These are phyloP conservation scores for Dimargaris cristalligena DNA, from an alignment of 192 early-diverging fungal species.

Conservation along the genomic window DNA sequence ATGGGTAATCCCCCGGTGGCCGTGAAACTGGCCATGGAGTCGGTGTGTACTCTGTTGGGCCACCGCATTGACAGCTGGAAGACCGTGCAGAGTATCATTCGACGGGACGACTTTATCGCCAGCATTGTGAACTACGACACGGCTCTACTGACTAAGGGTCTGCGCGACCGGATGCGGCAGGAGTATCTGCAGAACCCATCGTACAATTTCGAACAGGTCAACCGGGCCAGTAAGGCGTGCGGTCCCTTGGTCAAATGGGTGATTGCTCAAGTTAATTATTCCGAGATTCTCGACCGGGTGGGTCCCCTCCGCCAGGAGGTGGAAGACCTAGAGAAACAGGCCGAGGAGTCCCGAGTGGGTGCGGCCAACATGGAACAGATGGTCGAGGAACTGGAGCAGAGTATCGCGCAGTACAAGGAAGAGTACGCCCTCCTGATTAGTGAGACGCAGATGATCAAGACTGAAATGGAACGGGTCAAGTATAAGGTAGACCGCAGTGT, in stretches of 20 bases:
- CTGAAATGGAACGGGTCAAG: slow-evolving; percentile 86
- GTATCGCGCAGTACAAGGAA: slow-evolving; percentile 84
- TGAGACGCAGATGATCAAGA: slow-evolving; percentile 76
- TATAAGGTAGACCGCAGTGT: slow-evolving; percentile 83
- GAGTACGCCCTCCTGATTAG: slow-evolving; percentile 95
- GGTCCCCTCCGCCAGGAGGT: slow-evolving; percentile 94
- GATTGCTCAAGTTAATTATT: slow-evolving; percentile 85
- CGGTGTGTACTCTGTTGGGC: slow-evolving; percentile 89
- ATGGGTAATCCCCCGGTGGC: slow-evolving; percentile 95
- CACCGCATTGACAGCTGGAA: slow-evolving; percentile 81
- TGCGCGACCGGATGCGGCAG: slow-evolving; percentile 66
- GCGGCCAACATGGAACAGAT: slow-evolving; percentile 58
- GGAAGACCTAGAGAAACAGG: slow-evolving; percentile 55
- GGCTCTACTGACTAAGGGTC: slow-evolving; percentile 53
- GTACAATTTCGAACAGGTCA: slow-evolving; percentile 92
- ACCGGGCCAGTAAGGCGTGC: slow-evolving; percentile 93
- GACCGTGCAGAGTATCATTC: slow-evolving; percentile 69
- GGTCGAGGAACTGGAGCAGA: slow-evolving; percentile 69
- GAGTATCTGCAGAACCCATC: slow-evolving; percentile 68
- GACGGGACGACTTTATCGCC: slow-evolving; percentile 92
- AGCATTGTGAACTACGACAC: slow-evolving; percentile 96
- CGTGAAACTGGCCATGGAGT: slow-evolving; percentile 94
- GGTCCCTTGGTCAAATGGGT: slow-evolving; percentile 98
- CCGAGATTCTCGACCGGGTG: slow-evolving; percentile 83
- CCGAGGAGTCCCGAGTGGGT: slow-evolving; percentile 48